These are phyloP conservation scores for Neopestalotiopsis clavispora DNA, from an alignment of 2,329 filamentous ascomycete species.

Conservation along the genomic window DNA sequence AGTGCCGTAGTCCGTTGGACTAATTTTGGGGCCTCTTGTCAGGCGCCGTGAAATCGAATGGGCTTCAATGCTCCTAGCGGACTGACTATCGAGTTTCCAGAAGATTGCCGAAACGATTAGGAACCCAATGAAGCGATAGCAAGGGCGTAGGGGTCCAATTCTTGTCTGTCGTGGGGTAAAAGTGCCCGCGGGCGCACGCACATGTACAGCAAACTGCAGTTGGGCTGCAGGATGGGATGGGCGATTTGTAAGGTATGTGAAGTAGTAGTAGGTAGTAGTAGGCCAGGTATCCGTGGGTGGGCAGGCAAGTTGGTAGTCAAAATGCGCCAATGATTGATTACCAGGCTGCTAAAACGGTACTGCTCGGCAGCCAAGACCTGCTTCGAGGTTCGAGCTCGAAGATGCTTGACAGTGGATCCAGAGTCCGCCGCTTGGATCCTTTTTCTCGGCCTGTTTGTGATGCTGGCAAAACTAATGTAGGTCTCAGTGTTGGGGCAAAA, in stretches of 20 bases:
- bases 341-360: neutral
- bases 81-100: constrained; percentile 4
- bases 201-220: constrained; percentile 7
- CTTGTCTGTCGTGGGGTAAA: constrained; percentile 15
- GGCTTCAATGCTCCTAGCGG: neutral
- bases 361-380: neutral
- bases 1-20: neutral
- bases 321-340: too few relatives aligned
- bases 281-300: neutral
- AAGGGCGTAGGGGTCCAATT: constrained; percentile 7
- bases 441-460: neutral
- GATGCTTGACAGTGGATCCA: neutral
- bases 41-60: neutral
- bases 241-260: neutral
- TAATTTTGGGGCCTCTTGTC: neutral
- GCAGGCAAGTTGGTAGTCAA: too few relatives aligned
- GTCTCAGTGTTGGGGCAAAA: neutral
- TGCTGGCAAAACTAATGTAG: neutral
- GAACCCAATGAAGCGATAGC: constrained; percentile 15
- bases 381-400: neutral
- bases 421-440: neutral
- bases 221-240: constrained; percentile 14
- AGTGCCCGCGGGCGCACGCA: constrained; percentile 7
- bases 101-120: neutral
- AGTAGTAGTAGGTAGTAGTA: neutral